Evolutionary conservation across 2,329 filamentous ascomycete species (phyloP).

Genomic region (Penicillium sp.): DNA sequence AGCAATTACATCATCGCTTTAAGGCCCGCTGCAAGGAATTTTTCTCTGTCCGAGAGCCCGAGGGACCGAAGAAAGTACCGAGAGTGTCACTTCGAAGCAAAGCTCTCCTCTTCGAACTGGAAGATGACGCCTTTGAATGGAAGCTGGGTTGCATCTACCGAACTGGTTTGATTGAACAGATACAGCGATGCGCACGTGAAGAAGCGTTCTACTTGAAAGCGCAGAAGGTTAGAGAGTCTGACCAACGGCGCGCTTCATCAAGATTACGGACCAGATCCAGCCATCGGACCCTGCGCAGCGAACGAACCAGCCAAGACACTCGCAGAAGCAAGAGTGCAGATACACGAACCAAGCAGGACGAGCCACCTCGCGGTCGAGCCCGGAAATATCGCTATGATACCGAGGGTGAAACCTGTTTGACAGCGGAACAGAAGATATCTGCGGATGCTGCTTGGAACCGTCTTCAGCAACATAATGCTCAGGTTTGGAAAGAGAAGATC

Average conservation of each 20-base stretch:
- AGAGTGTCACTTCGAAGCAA: conserved; percentile 80
- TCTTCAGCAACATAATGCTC: conserved; percentile 76
- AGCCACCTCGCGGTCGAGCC: conserved; percentile 38
- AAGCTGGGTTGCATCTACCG: conserved; percentile 94
- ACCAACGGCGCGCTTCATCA: conserved; percentile 51
- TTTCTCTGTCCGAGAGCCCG: conserved; percentile 78
- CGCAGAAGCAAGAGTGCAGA: conserved; percentile 60
- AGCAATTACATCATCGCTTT: conserved; percentile 93
- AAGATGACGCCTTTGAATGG: conserved; percentile 97
- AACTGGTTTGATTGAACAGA: conserved; percentile 82
- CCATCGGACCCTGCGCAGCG: conserved; percentile 44
- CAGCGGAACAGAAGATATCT: conserved; percentile 68
- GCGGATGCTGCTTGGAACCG: conserved; percentile 73
- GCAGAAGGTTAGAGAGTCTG: conserved; percentile 75
- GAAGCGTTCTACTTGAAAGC: conserved; percentile 86
- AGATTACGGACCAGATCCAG: conserved; percentile 55
- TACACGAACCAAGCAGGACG: conserved; percentile 35
- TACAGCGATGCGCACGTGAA: conserved; percentile 83
- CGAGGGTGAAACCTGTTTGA: conserved; percentile 71
- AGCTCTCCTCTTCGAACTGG: conserved; percentile 83
- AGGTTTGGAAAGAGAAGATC: conserved; percentile 90
- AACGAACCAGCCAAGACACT: conserved; percentile 39
- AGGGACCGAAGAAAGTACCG: conserved; percentile 81
- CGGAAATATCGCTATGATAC: conserved; percentile 68
- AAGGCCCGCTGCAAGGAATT: conserved; percentile 85